Conservation (phyloP, 192 early-diverging fungal genomes). For the Umbelopsis sp. region DNA sequence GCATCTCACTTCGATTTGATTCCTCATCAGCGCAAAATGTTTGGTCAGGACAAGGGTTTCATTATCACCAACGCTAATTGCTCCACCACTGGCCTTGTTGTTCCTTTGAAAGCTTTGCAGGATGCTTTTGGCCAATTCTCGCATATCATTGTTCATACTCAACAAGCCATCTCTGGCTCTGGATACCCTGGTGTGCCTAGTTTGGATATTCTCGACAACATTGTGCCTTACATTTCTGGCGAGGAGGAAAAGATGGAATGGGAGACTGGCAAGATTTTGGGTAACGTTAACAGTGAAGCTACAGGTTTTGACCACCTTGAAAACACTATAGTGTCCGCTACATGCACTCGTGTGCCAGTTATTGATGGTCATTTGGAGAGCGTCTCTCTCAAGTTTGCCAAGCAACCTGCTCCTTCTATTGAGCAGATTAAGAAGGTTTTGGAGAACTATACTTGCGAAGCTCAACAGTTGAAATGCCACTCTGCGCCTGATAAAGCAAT, state of each 20-base stretch:
- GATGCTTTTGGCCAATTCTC: slow-evolving; percentile 89
- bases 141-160: slow-evolving; percentile 83
- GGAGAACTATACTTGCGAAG: slow-evolving; percentile 77
- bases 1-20: slow-evolving; percentile 85
- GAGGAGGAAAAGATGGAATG: slow-evolving; percentile 98
- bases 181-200: slow-evolving; percentile 97
- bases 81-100: slow-evolving; percentile 96
- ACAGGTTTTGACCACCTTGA: slow-evolving; percentile 57
- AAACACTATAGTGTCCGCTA: slow-evolving; percentile 83
- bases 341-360: slow-evolving; percentile 96
- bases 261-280: slow-evolving; percentile 92
- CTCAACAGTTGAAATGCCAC: slow-evolving; percentile 74
- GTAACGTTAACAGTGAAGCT: slow-evolving; percentile 55
- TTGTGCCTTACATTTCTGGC: slow-evolving; percentile 92
- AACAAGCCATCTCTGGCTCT: slow-evolving; percentile 97
- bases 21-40: slow-evolving; percentile 67
- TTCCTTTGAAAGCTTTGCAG: slow-evolving; percentile 85
- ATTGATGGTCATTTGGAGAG: slow-evolving; percentile 95
- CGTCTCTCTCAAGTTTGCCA: slow-evolving; percentile 85
- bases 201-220: slow-evolving; percentile 95
- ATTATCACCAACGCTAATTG: slow-evolving; percentile 98
- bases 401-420: slow-evolving; percentile 65
- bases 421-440: slow-evolving; percentile 77
- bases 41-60: slow-evolving; percentile 74
- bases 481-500: slow-evolving; percentile 85